phyloP scores from a whole-genome alignment of 75 land plant genomes.

The Sequoiadendron giganteum region DNA sequence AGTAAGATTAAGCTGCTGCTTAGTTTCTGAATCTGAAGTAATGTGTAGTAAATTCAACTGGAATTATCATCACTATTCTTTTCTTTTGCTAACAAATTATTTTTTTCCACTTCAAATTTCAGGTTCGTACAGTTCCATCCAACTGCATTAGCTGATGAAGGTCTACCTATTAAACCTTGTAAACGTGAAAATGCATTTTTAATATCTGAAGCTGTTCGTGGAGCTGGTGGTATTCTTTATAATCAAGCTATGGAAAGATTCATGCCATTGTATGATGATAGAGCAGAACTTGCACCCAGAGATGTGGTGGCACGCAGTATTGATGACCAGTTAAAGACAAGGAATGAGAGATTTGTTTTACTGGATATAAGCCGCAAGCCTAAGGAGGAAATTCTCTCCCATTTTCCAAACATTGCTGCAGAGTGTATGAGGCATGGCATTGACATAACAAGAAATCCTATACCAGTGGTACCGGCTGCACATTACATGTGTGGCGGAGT shows the following conservation, averaged over 20 bases:
- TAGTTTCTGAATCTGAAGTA: not conserved
- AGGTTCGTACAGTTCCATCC: conserved; percentile 99
- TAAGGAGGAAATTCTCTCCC: conserved; percentile 67
- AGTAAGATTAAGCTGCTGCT: conserved; percentile 46
- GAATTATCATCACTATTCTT: not conserved
- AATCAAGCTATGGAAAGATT: conserved; percentile 92
- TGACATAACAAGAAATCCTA: conserved; percentile 85
- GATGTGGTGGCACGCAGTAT: conserved; percentile 98
- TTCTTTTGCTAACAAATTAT: not conserved
- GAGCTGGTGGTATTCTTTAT: conserved; percentile 95
- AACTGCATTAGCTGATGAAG: conserved; percentile 99
- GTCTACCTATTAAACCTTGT: conserved; percentile 70
- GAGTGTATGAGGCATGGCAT: conserved; percentile 87
- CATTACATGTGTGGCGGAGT: conserved; percentile 99
- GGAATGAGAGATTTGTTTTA: conserved; percentile 87
- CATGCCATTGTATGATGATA: conserved; percentile 89
- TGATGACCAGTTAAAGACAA: conserved; percentile 90
- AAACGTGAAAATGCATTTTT: conserved; percentile 94
- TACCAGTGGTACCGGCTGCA: conserved; percentile 99
- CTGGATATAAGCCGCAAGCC: conserved; percentile 96
- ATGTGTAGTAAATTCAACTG: not conserved
- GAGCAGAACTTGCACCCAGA: conserved; percentile 96
- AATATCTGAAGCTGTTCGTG: conserved; percentile 95
- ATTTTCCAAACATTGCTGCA: conserved; percentile 96
- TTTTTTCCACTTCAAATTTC: conserved; percentile 13